Evolutionary conservation across 2,329 filamentous ascomycete species (phyloP).

Genomic region (Hymenoscyphus fructigenus): DNA sequence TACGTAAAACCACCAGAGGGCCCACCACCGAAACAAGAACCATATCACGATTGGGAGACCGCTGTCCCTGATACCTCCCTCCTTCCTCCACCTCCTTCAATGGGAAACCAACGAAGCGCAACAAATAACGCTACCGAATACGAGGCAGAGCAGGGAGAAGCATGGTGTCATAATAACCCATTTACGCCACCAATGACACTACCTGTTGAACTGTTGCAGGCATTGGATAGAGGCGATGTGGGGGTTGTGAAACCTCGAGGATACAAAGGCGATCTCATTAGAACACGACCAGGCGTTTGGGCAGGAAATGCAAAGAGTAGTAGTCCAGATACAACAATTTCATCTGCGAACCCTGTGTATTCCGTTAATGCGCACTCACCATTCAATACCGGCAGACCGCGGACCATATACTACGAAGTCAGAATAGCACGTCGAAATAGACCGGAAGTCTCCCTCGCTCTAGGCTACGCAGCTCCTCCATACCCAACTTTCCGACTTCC

Average conservation of each 20-base stretch:
- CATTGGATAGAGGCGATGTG: constrained; percentile 53
- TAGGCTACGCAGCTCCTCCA: constrained; percentile 72
- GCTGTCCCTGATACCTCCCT: constrained; percentile 71
- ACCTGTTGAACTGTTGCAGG: constrained; percentile 46
- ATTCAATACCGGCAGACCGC: constrained; percentile 44
- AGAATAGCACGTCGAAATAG: constrained; percentile 47
- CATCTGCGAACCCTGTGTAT: constrained; percentile 70
- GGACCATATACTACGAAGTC: constrained; percentile 72
- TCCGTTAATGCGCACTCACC: constrained; percentile 59
- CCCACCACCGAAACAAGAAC: constrained; percentile 34
- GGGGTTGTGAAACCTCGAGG: constrained; percentile 51
- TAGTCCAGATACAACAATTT: constrained; percentile 61
- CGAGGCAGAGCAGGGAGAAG: constrained; percentile 62
- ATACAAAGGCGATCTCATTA: constrained; percentile 49
- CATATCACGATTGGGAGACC: constrained; percentile 66
- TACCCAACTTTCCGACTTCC: constrained; percentile 77
- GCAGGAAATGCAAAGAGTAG: constrained; percentile 41
- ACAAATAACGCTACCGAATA: constrained; percentile 67
- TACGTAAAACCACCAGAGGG: constrained; percentile 26
- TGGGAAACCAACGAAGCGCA: constrained; percentile 64
- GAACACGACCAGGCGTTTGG: constrained; percentile 53
- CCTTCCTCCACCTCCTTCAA: constrained; percentile 69
- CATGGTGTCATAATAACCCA: constrained; percentile 63
- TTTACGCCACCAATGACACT: constrained; percentile 55
- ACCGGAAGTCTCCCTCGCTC: constrained; percentile 52